Evolutionary conservation across 495 filamentous ascomycete species (phyloP), one percentile per base, ranked within the genome.

Genomic region (Tetracladium setigerum): DNA sequence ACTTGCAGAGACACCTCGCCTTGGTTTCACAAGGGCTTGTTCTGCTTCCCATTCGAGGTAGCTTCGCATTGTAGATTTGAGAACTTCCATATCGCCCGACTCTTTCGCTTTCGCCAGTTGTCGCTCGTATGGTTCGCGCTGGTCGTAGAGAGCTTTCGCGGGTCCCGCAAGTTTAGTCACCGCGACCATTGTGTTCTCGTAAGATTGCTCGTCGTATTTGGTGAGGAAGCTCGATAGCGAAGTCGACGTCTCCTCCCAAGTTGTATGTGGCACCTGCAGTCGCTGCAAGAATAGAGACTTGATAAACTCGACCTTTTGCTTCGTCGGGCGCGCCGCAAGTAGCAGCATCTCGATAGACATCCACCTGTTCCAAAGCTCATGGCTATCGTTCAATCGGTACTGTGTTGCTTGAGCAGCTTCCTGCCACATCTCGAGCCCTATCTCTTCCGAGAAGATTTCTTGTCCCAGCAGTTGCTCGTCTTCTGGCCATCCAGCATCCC

Each of bases 321-420:
- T 67, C 4, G 72, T 73, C 11, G 76, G 69, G 2, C 68, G 67
- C 39, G 67, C 73, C n/a, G 74, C 68, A 33, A 76, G 65, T 62
- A 73, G 68, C 56, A 73, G 71, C 61, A 72, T 65, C 59, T 71
- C 72, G 55, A 71, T 72, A 47, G 54, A 86, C 50, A 71, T 85
- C 87, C 68, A 90, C 48, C 81, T 82, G 59, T 95, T 80, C 90
- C 90, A 98, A n/a, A 96, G 73, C 41, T 82, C 56, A 56, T 92
- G 78, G 66, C 90, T 95, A 58, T 95, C 87, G 56, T 81, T 76
- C 48, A 96, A 76, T 55, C 86, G 82, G 68, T 83, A 88, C 57
- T 83, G 78, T 12, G 87, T 92, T 18, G 83, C 81, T 38, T 86
- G 78, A 35, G 84, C 82, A 19, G 78, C 92, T 38, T 83, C 71